Conservation (phyloP, 2,329 filamentous ascomycete genomes). For the Cercospora nicotianae region DNA sequence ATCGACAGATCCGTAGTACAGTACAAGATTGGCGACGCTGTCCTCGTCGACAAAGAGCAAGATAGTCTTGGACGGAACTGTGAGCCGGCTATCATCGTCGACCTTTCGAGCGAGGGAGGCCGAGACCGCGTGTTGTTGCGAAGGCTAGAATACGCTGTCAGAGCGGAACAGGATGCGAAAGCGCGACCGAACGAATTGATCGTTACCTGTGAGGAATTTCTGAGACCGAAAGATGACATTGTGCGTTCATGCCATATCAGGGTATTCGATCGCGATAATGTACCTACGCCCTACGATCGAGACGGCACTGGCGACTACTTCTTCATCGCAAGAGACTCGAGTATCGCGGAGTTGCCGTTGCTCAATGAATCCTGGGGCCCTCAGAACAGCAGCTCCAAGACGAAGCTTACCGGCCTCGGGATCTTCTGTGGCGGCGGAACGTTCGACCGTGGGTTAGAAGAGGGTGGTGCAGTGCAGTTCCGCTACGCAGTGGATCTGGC, state of each 20-base stretch:
- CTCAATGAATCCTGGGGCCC: conserved; percentile 43
- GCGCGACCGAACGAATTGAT: conserved; percentile 60
- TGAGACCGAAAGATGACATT: conserved; percentile 44
- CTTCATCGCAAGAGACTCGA: conserved; percentile 37
- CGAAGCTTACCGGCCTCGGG: conserved; percentile 56
- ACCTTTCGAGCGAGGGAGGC: conserved; percentile 41
- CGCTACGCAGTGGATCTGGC: conserved; percentile 68
- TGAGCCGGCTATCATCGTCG: conserved; percentile 63
- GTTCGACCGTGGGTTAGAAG: conserved; percentile 73
- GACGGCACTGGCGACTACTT: conserved; percentile 67
- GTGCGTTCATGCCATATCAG: conserved; percentile 61
- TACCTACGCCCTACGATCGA: conserved; percentile 65
- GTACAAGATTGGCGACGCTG: conserved; percentile 59
- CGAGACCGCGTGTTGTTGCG: conserved; percentile 20
- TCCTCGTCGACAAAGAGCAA: conserved; percentile 49
- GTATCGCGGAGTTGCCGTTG: conserved; percentile 15
- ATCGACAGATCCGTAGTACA: conserved; percentile 16
- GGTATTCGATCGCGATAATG: conserved; percentile 46
- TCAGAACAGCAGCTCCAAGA: background rate
- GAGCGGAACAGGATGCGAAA: background rate
- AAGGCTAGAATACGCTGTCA: conserved; percentile 14
- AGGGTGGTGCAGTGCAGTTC: conserved; percentile 65
- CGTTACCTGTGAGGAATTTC: conserved; percentile 52
- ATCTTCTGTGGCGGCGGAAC: conserved; percentile 78
- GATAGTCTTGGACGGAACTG: conserved; percentile 33